Evolutionary conservation across 768 basidiomycete genomes (phyloP), one percentile per base, ranked within the genome.

Genomic region (Aureoboletus auriporus): DNA sequence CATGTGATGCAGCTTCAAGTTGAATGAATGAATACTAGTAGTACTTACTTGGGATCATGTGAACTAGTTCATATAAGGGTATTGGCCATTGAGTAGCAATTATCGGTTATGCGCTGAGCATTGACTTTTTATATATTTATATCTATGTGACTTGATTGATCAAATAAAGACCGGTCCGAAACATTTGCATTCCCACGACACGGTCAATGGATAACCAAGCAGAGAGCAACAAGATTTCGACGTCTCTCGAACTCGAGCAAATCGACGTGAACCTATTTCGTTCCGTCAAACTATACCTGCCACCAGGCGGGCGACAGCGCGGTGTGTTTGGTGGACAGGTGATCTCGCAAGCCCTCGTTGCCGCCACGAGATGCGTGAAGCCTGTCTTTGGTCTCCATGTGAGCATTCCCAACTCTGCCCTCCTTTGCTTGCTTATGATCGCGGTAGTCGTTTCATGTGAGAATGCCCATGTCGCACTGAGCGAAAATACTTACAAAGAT

Each of bases 271-370:
- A 86, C 61, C 68, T 92, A 35, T 92, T 84, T 60, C 83, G 89
- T 14, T 91, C 88, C 2, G 88, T 83, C 58, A 81, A 79, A 1
- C 71, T 92, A 2, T 84, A 23, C 20, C 76, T 71, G 40, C 80
- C n/a, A 89, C 86, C 1, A 54, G 65, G 8, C 68, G 73, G 14
- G 76, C 78, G 20, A 23, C 20, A 23, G 13, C 74, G 90, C 41
- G 89, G 89, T 13, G 89, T 89, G 12, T 93, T 89, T 58, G 90
- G 91, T 51, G 90, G 90, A 71, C 89, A 92, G 66, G 90, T 93
- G 49, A 90, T 93, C 55, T 89, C 86, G 33, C 90, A 93, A 60
- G 91, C 89, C 5, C 69, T 93, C 27, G 84, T 89, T 11, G 78
- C 87, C 3, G 90, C 90, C 1, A 89, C 87, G 12, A 84, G 82